Base-by-base conservation (phyloP, 495 filamentous ascomycete genomes). In the Hypoxylon intermedium region DNA sequence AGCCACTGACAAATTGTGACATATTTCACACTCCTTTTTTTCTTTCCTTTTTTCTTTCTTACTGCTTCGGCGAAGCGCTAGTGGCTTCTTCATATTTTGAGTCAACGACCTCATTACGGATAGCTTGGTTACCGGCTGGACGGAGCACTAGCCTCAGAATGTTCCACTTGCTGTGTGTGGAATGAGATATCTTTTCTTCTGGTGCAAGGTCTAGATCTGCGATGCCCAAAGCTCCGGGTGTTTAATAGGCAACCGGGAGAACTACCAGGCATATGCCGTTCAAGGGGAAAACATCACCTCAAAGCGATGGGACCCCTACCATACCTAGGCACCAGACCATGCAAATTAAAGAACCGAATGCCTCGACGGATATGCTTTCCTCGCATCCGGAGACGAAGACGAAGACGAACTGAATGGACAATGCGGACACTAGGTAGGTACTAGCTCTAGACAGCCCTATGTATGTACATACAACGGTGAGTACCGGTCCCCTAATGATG, bases 191-290 rank as follows among this genome's bases (percentile, higher is more conserved):
- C 31, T 9, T 18, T 58, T 54, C 12, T 42, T 34, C 6, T 26
- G n/a, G 6, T 46, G 24, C 54, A 50, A 28, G 54, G 45, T 58
- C 54, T 58, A 58, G 42, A 53, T 44, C 45, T 40, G 15, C n/a
- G 21, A 18, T 31, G 36, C 37, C 28, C 18, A 58, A 5, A n/a
- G n/a, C 41, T 44, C 33, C 43, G 42, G 18, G 9, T 53, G 53
- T 54, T 33, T 36, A 53, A 55, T 58, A 58, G 60, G 54, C 55
- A 54, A 65, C 51, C 38, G 49, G 50, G 60, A 55, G 42, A n/a
- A 12, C 11, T 20, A 43, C 2, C n/a, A 16, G 40, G 12, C 40
- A 48, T 40, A 51, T 55, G 50, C 43, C 43, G 20, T 20, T 53
- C 36, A 51, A 18, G 31, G 20, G 58, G 44, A 41, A 31, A 21